Base-by-base conservation (phyloP, 371 early-diverging fungal genomes). In the Dinochytrium kinnereticum region DNA sequence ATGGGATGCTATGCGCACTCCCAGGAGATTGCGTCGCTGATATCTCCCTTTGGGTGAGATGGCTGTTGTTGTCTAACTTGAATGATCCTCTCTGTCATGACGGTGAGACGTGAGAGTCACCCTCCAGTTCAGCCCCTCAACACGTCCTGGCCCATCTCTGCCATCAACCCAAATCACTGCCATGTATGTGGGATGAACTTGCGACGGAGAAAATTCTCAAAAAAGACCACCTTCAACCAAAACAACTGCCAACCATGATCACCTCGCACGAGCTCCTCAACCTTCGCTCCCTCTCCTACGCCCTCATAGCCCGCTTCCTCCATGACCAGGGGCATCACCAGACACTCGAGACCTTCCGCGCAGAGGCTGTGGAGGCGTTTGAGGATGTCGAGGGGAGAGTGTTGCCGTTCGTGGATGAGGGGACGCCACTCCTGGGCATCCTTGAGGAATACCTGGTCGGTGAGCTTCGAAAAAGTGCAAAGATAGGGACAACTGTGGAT, bases 231-330 rank as follows among this genome's bases (percentile, higher is more conserved):
- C n/a, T n/a, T n/a, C n/a, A n/a, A n/a, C n/a, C n/a, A n/a, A n/a
- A n/a, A n/a, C n/a, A n/a, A n/a, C n/a, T n/a, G n/a, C n/a, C n/a
- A 44, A 44, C 10, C 21, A 44, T 44, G 49, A 44, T 44, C 13
- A 21, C 49, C 49, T 57, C 59, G 59, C n/a, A 64, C 64, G 64
- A 64, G 15, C 21, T 37, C 28, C 31, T 28, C 15, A 64, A 64
- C 37, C 28, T 64, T 37, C 28, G 37, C 21, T 24, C 28, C 13
- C 34, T 49, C 17, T 38, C 67, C 24, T 67, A 67, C 44, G 67
- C 67, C 26, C 3, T 67, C 24, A 30, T 67, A 13, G 67, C 67
- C 26, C 37, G 67, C 17, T 67, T 67, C 67, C 49, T 67, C 44
- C 17, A n/a, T 39, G 67, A 67, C 67, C 7, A 67, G 2, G 67